Evolutionary conservation across 2,329 filamentous ascomycete genomes (phyloP), one percentile per base, ranked within the genome.

Genomic region (Leptodontidium sp.): DNA sequence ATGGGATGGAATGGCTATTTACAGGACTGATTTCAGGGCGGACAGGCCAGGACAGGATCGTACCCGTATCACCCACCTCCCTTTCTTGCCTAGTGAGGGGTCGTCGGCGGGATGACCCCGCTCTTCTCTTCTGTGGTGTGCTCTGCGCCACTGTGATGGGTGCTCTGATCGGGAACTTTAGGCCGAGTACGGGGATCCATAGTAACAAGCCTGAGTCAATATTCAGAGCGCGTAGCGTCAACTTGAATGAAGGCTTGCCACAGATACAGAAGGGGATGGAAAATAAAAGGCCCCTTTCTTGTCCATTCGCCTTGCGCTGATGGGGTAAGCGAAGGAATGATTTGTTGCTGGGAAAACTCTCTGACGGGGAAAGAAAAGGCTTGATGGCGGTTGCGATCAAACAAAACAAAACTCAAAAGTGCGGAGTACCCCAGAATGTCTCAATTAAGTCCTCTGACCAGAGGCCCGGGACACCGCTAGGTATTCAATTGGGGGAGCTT

Each of bases 1-100:
- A 55, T 32, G 52, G 52, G 52, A 55, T 55, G 38, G 52, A 35
- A 55, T 55, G 26, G 52, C 26, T 55, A 35, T 55, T 35, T 55
- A 11, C 11, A 53, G 50, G 21, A 40, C 29, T 32, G 29, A 32
- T 53, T 53, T 53, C 50, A 24, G 3, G 50, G 11, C 29, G 29
- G 29, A 32, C 29, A 32, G 29, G 29, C 3, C 6, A 12, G 50
- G 11, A 15, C 50, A 53, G 3, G 21, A 53, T 21, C 24, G 52
- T 55, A 55, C 17, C 52, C 52, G 14, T 29, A 29, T 55, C 52
- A 32, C 29, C 29, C 29, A 15, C 15, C 32, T 35, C 26, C 14
- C 52, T 55, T n/a, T 40, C 38, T 40, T 40, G 8, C 52, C 15
- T 55, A 55, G 52, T 55, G 52, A 55, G 52, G 26, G 52, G 29